Percentiles rank a stretch among this genome's conserved stretches.
These are phyloP conservation scores for Cutaneotrichosporon curvatum DNA, from an alignment of 1,284 basidiomycete species.

Conservation along the genomic window DNA sequence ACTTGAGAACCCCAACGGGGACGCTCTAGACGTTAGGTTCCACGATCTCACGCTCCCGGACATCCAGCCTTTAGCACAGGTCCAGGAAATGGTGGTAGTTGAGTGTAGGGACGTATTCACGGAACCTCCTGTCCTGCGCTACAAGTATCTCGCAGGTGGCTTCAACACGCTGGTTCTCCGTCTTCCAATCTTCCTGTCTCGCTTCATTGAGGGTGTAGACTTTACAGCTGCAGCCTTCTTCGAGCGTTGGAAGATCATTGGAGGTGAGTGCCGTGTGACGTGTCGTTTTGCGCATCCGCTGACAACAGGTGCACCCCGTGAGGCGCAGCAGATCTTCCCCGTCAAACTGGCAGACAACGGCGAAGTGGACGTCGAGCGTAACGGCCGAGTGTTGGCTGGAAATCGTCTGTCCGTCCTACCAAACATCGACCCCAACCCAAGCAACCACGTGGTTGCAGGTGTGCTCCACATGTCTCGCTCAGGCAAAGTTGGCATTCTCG, in stretches of 20 bases:
- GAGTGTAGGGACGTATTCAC: conserved; percentile 87
- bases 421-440: conserved; percentile 76
- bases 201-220: conserved; percentile 90
- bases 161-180: conserved; percentile 78
- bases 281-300: not conserved
- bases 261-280: conserved; percentile 51
- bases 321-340: conserved; percentile 81
- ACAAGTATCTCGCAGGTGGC: conserved; percentile 88
- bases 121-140: conserved; percentile 68
- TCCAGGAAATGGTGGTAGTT: conserved; percentile 85
- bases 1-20: conserved; percentile 64
- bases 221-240: conserved; percentile 82
- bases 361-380: conserved; percentile 64
- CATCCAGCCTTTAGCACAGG: conserved; percentile 75
- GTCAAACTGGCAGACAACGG: conserved; percentile 62
- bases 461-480: conserved; percentile 78
- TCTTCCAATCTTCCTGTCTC: conserved; percentile 77
- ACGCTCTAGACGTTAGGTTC: conserved; percentile 70
- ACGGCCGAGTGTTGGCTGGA: conserved; percentile 69
- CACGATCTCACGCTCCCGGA: conserved; percentile 74
- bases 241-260: conserved; percentile 95
- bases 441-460: conserved; percentile 72
- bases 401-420: conserved; percentile 68
- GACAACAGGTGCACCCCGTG: conserved; percentile 61
- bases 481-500: conserved; percentile 90